A percentile compares a stretch with the other conserved stretches of the same genome.
Evolutionary conservation across 1,284 basidiomycete genomes (phyloP).

Genomic region (Ceratobasidium sp.): DNA sequence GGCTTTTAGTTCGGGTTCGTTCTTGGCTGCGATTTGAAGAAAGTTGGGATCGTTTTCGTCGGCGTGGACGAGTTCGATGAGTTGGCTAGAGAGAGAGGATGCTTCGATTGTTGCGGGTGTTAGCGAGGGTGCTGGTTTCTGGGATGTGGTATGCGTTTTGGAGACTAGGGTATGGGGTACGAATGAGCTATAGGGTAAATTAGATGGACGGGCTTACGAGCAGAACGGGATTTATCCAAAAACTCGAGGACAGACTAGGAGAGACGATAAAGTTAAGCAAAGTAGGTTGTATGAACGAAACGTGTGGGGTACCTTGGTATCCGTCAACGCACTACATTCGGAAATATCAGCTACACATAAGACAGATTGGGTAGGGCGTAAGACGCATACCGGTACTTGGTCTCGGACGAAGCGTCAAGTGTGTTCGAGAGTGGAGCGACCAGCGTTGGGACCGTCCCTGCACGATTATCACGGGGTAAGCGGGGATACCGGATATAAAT

Average conservation of each 20-base stretch:
- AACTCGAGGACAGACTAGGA: constrained; percentile 80
- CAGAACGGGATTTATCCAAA: constrained; percentile 82
- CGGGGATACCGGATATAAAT: too few species aligned
- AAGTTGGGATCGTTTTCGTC: constrained; percentile 63
- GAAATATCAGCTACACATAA: neutral
- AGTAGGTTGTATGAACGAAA: constrained; percentile 40
- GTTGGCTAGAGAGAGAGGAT: constrained; percentile 66
- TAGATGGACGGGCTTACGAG: constrained; percentile 21
- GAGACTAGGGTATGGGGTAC: constrained; percentile 60
- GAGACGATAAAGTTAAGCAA: constrained; percentile 28
- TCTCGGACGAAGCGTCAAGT: constrained; percentile 76
- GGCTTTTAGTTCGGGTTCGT: constrained; percentile 55
- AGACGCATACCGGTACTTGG: constrained; percentile 66
- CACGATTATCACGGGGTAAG: too few species aligned
- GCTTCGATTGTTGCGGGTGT: constrained; percentile 85
- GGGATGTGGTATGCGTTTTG: constrained; percentile 74
- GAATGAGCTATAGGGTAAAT: too few species aligned
- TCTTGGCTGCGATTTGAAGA: constrained; percentile 57
- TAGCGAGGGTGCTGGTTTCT: constrained; percentile 79
- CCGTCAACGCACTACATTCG: constrained; percentile 73
- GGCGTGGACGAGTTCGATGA: constrained; percentile 77
- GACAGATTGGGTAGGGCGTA: too few species aligned
- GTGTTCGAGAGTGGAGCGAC: constrained; percentile 85
- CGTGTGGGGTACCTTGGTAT: constrained; percentile 73
- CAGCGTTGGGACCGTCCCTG: constrained; percentile 85